Evolutionary conservation across 2,329 filamentous ascomycete genomes (phyloP).

Genomic region (Akanthomyces uredinophilus): DNA sequence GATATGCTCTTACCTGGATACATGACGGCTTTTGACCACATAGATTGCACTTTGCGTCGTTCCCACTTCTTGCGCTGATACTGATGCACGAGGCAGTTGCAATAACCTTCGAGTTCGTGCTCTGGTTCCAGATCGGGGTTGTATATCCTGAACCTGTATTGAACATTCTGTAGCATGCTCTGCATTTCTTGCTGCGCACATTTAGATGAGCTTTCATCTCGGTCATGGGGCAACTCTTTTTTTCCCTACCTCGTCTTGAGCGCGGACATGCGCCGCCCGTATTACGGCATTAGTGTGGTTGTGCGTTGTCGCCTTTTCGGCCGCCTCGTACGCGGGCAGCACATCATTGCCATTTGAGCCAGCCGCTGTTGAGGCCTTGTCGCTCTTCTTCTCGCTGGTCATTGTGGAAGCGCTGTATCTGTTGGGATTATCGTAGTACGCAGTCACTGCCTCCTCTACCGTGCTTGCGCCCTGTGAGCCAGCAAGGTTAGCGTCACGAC

Average conservation of each 20-base stretch:
- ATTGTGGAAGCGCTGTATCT: background rate
- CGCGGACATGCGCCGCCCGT: conserved; percentile 32
- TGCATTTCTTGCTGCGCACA: conserved; percentile 37
- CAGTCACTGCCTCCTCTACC: background rate
- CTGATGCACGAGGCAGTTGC: conserved; percentile 35
- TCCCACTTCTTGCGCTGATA: conserved; percentile 32
- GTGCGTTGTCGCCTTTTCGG: conserved; percentile 14
- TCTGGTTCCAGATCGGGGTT: conserved; percentile 44
- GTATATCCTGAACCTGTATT: conserved; percentile 35
- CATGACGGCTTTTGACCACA: conserved; percentile 42
- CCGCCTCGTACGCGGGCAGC: conserved; percentile 3
- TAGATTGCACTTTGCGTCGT: conserved; percentile 33
- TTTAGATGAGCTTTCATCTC: background rate
- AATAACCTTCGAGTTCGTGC: conserved; percentile 36
- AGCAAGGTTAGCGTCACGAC: background rate
- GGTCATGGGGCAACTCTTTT: background rate
- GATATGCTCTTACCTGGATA: conserved; percentile 30
- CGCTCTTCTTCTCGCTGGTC: background rate
- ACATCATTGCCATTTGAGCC: background rate
- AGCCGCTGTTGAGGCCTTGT: background rate
- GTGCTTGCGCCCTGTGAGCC: background rate
- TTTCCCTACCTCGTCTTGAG: conserved; percentile 31
- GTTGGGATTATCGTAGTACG: conserved; percentile 2
- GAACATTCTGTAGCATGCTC: conserved; percentile 34
- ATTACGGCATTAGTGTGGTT: conserved; percentile 35